Evolutionary conservation across 768 basidiomycete genomes (phyloP).

Genomic region (Galerina sulciceps): DNA sequence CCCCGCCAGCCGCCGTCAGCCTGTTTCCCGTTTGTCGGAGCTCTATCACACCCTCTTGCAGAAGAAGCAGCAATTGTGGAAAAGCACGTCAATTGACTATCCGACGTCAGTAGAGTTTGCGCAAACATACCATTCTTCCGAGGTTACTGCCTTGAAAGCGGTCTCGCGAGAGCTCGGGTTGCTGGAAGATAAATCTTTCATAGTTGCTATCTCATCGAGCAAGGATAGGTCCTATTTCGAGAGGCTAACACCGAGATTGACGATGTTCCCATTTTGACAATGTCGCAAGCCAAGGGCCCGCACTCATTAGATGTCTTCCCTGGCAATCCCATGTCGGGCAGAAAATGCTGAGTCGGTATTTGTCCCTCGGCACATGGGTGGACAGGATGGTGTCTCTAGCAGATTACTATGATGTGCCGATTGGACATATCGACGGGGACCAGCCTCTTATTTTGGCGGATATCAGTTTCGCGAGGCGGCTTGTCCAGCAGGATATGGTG

Average conservation of each 20-base stretch:
- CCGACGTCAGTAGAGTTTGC: slow-evolving; percentile 62
- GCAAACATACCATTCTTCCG: slow-evolving; percentile 78
- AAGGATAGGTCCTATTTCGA: slow-evolving; percentile 89
- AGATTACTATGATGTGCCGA: slow-evolving; percentile 89
- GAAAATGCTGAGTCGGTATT: slow-evolving; percentile 85
- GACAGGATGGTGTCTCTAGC: slow-evolving; percentile 80
- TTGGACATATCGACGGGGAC: slow-evolving; percentile 92
- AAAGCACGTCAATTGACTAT: slow-evolving; percentile 62
- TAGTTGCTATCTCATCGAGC: slow-evolving; percentile 82
- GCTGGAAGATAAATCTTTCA: slow-evolving; percentile 72
- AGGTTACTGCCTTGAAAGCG: slow-evolving; percentile 80
- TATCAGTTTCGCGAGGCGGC: slow-evolving; percentile 85
- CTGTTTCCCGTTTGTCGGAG: slow-evolving; percentile 76
- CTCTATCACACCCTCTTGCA: slow-evolving; percentile 67
- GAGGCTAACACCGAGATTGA: slow-evolving; percentile 64
- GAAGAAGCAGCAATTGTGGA: slow-evolving; percentile 47
- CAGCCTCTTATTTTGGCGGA: slow-evolving; percentile 88
- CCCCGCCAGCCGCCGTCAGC: slow-evolving; percentile 83
- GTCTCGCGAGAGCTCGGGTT: slow-evolving; percentile 86
- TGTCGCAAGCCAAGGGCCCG: slow-evolving; percentile 78
- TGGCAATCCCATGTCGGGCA: slow-evolving; percentile 86
- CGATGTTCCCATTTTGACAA: slow-evolving; percentile 88
- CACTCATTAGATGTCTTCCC: slow-evolving; percentile 80
- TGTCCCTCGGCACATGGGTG: slow-evolving; percentile 79
- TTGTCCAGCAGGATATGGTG: slow-evolving; percentile 86